Percentiles rank a stretch among this genome's conserved stretches.
phyloP scores from a whole-genome alignment of 805 yeast species.

The Candida pseudoglaebosa region DNA sequence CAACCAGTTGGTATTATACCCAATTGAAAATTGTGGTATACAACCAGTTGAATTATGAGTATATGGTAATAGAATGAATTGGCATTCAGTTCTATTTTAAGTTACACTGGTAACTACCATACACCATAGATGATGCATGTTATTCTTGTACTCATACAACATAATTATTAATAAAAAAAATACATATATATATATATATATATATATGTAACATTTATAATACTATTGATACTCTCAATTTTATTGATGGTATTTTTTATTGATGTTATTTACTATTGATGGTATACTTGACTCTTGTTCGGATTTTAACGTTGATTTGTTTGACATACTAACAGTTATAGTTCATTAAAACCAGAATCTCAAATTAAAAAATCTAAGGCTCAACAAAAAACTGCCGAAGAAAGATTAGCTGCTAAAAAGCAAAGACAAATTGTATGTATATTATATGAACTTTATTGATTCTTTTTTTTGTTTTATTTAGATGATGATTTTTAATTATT shows the following conservation, averaged over 20 bases:
- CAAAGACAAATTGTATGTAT: slow-evolving; percentile 79
- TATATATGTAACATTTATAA: no score
- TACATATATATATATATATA: no score
- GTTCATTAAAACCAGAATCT: slow-evolving; percentile 74
- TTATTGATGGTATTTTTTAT: no score
- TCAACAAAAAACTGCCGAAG: slow-evolving; percentile 70
- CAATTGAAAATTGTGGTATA: no score
- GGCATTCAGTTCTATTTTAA: slow-evolving; percentile 1
- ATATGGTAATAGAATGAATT: slow-evolving; percentile 2
- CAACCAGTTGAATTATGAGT: neutral
- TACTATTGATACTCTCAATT: no score
- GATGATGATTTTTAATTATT: slow-evolving; percentile 16
- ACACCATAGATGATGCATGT: slow-evolving; percentile 1
- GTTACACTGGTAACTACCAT: slow-evolving; percentile 2
- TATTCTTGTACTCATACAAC: neutral
- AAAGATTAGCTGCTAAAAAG: slow-evolving; percentile 75
- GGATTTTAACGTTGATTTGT: no score
- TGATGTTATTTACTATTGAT: no score
- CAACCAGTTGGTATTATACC: no score
- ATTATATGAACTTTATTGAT: no score
- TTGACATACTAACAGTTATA: slow-evolving; percentile 25
- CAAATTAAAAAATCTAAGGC: slow-evolving; percentile 79
- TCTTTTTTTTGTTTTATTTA: slow-evolving; percentile 1
- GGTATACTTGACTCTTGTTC: neutral
- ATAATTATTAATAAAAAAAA: no score